A percentile compares a stretch with the other conserved stretches of the same genome.
Conservation (phyloP, 306 rosid genomes). For the Quercus dentata region DNA sequence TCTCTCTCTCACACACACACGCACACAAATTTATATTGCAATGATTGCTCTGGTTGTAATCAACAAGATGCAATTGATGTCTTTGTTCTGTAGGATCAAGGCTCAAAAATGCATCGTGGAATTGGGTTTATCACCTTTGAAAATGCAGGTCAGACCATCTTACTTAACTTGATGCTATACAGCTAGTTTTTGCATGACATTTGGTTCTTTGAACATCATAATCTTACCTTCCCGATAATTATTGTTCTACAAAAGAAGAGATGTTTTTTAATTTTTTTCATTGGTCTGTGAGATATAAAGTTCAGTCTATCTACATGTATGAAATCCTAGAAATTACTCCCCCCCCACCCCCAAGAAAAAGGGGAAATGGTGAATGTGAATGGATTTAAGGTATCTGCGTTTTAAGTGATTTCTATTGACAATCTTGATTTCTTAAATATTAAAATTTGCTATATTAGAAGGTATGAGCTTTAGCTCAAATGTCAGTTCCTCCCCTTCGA, state of each 20-base stretch:
- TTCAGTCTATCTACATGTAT: no score
- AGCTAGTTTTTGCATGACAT: background rate
- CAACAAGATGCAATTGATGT: background rate
- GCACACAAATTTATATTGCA: background rate
- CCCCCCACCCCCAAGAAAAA: background rate
- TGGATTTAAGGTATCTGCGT: background rate
- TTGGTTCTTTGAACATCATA: background rate
- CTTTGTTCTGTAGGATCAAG: slow-evolving; percentile 63
- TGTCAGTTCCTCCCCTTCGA: no score
- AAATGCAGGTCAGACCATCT: slow-evolving; percentile 71
- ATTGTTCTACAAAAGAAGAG: background rate
- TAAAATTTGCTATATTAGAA: background rate
- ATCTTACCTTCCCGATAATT: background rate
- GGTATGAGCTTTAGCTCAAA: no score
- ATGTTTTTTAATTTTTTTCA: background rate
- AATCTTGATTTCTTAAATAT: background rate
- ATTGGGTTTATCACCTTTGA: slow-evolving; percentile 95
- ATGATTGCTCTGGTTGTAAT: background rate
- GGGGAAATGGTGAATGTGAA: background rate
- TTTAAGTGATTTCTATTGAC: background rate
- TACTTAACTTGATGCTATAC: background rate
- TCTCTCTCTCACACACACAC: background rate
- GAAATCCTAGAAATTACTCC: no score
- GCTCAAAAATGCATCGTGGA: slow-evolving; percentile 89
- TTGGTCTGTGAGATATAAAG: no score